Evolutionary conservation across 2,329 filamentous ascomycete species (phyloP).

Genomic region (Aspergillus sp.): DNA sequence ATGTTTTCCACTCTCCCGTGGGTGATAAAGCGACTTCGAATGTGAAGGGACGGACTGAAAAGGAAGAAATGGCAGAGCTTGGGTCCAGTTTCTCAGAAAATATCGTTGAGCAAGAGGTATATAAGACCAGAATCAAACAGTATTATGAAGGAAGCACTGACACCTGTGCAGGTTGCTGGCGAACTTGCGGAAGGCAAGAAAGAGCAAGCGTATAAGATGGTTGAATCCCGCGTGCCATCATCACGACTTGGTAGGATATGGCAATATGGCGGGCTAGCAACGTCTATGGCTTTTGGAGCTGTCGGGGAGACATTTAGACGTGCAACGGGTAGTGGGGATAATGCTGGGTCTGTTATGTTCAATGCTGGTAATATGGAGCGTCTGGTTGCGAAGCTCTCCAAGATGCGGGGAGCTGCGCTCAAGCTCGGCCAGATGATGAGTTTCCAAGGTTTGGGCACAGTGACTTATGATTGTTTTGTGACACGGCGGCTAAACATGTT

Average conservation of each 20-base stretch:
- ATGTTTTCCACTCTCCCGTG: conserved; percentile 45
- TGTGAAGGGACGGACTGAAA: conserved; percentile 35
- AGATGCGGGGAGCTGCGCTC: conserved; percentile 93
- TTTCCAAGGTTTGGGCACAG: conserved; percentile 59
- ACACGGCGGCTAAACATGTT: conserved; percentile 1
- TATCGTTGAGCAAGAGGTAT: conserved; percentile 5
- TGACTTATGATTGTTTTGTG: neutral
- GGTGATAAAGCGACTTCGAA: conserved; percentile 15
- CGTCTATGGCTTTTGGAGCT: conserved; percentile 90
- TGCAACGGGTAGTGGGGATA: conserved; percentile 59
- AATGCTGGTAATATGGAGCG: conserved; percentile 88
- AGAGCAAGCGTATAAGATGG: conserved; percentile 57
- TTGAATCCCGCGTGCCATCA: conserved; percentile 84
- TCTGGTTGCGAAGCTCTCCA: conserved; percentile 83
- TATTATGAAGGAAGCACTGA: conserved; percentile 1
- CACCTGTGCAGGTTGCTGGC: conserved; percentile 6
- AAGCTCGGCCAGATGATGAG: conserved; percentile 98
- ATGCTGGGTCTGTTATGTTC: conserved; percentile 70
- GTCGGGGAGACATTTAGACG: conserved; percentile 78
- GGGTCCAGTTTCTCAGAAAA: conserved; percentile 13
- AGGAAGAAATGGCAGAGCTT: conserved; percentile 34
- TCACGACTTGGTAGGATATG: conserved; percentile 80
- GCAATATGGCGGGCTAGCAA: conserved; percentile 90
- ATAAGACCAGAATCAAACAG: neutral
- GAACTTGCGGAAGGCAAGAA: conserved; percentile 16